Evolutionary conservation across 73 alveolate species (phyloP), one percentile per base, ranked within the genome.

Genomic region (Stentor roeselii): DNA sequence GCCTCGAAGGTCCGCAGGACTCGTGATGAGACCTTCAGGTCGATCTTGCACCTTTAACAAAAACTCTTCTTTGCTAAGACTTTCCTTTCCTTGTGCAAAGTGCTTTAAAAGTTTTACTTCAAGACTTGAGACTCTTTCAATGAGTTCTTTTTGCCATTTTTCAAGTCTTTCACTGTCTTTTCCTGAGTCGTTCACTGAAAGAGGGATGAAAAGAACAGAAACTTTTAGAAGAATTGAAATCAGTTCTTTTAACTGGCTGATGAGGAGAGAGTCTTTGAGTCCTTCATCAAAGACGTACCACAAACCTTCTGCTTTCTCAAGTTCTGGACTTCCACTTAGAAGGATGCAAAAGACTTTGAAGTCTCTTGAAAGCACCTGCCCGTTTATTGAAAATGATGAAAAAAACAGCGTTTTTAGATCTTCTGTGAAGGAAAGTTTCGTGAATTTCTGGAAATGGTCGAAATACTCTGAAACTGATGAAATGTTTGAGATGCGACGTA

Each of bases 21-120:
- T 30, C 41, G 80, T 67, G 37, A 67, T 67, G 34, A 67, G 34
- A 14, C 80, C 80, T 11, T 67, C 80, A 67, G 80, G 80, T 67
- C 37, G 21, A 21, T 50, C 67, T 50, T 67, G n/a, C 37, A 67
- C 21, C 37, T 34, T 67, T 67, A 21, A 21, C 14, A 67, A 30
- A 67, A 67, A 67, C 0, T 67, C 80, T 21, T 21, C 80, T 67
- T 67, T 67, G 41, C 41, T 1, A 1, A 67, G 42, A 21, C 41
- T 67, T 67, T 21, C 41, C 41, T 67, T 21, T 1, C 37, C 80
- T 34, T 67, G 80, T 1, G 37, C 27, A 2, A 67, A 67, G 34
- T 67, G 37, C 37, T 67, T 67, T 27, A 21, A 15, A 67, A 67
- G 80, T 40, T 34, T n/a, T 15, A 67, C 41, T 32, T 67, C 80